These are phyloP conservation scores for Penicillium sp. DNA, from an alignment of 2,329 filamentous ascomycete genomes.

Conservation along the genomic window DNA sequence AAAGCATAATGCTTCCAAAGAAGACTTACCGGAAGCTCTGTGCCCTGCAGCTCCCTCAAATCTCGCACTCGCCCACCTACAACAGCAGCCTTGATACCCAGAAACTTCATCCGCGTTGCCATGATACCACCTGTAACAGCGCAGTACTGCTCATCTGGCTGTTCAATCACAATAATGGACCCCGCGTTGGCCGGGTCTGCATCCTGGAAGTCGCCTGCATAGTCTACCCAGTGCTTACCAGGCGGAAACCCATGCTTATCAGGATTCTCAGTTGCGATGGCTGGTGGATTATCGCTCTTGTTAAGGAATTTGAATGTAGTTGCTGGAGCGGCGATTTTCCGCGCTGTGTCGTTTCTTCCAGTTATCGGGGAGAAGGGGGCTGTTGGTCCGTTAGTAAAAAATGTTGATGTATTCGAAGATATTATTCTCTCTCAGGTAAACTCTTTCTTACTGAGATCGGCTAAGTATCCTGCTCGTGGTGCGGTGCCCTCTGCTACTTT, in stretches of 20 bases:
- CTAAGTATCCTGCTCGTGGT: constrained; percentile 65
- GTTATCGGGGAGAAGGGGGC: constrained; percentile 37
- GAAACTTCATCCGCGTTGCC: constrained; percentile 65
- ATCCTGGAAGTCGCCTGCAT: constrained; percentile 34
- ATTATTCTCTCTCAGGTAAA: neutral
- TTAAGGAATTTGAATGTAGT: constrained; percentile 57
- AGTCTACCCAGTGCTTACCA: constrained; percentile 68
- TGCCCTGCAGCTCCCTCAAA: constrained; percentile 58
- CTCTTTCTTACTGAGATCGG: constrained; percentile 55
- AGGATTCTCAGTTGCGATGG: constrained; percentile 17
- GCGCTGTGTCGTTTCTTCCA: constrained; percentile 25
- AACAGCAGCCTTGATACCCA: constrained; percentile 62
- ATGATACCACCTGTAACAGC: constrained; percentile 77
- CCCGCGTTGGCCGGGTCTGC: constrained; percentile 45
- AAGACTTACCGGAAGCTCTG: constrained; percentile 56
- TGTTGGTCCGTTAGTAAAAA: constrained; percentile 15
- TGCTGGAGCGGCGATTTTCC: constrained; percentile 44
- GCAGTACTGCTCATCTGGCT: constrained; percentile 65
- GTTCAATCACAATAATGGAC: constrained; percentile 66
- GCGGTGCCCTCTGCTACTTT: constrained; percentile 42
- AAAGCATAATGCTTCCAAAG: too few species aligned
- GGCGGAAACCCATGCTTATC: constrained; percentile 55
- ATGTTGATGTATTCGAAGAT: neutral
- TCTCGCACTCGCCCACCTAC: constrained; percentile 70
- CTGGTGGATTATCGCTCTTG: constrained; percentile 50